Evolutionary conservation across 768 basidiomycete species (phyloP).

Genomic region (Suillus hirtellus): DNA sequence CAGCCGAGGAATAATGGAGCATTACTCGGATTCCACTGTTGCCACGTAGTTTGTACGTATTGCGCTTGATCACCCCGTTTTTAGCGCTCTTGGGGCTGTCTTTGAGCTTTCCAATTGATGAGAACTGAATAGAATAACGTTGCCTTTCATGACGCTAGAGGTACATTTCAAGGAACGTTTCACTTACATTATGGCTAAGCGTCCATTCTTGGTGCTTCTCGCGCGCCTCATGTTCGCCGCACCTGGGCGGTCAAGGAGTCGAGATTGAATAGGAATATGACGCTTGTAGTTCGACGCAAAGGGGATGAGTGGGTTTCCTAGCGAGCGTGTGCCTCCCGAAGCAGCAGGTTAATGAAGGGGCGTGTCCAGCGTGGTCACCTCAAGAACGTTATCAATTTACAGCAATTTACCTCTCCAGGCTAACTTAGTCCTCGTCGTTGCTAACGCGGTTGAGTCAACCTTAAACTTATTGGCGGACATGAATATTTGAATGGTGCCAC

Average conservation of each 20-base stretch:
- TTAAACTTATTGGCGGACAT: constrained; percentile 4
- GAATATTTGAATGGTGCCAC: constrained; percentile 2
- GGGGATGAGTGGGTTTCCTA: constrained; percentile 5
- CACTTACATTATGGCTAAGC: neutral
- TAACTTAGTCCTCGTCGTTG: constrained; percentile 1
- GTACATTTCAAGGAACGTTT: neutral
- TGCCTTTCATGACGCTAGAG: neutral
- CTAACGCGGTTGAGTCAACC: constrained; percentile 3
- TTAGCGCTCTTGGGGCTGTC: too few species aligned
- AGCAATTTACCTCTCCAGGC: constrained; percentile 4
- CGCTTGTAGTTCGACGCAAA: neutral
- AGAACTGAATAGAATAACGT: constrained; percentile 1
- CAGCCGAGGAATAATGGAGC: constrained; percentile 1
- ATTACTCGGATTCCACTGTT: neutral
- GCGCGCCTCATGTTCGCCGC: constrained; percentile 28
- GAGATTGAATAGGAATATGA: constrained; percentile 1
- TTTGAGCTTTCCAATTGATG: neutral
- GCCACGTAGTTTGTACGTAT: constrained; percentile 2
- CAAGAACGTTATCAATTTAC: constrained; percentile 7
- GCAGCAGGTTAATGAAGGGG: constrained; percentile 7
- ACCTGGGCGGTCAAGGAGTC: constrained; percentile 6
- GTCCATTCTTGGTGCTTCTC: constrained; percentile 23
- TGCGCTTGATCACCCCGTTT: too few species aligned
- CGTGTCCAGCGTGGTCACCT: neutral
- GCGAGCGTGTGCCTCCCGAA: constrained; percentile 10